Conservation (phyloP, 495 filamentous ascomycete genomes). For the Aspergillus heteromorphus region DNA sequence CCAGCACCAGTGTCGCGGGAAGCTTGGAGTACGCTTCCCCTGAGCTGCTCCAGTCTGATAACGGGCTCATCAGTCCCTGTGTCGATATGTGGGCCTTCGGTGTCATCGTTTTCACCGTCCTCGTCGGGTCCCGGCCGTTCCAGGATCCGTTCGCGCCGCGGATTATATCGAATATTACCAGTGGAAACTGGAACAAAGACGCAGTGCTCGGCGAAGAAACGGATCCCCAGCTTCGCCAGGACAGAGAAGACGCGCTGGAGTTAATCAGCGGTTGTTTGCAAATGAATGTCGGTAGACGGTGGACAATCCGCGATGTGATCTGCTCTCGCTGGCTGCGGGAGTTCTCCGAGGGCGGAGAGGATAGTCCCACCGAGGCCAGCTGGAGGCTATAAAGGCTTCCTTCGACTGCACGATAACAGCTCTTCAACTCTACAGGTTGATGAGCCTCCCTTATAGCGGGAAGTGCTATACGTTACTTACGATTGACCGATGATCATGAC, state of each 20-base stretch:
- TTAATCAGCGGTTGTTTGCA: conserved; percentile 48
- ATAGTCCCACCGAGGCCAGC: conserved; percentile 22
- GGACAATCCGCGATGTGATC: conserved; percentile 50
- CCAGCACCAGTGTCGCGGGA: conserved; percentile 53
- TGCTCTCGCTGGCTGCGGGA: conserved; percentile 51
- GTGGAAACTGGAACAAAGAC: conserved; percentile 56
- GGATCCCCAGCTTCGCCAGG: conserved; percentile 16
- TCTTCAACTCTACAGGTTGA: background rate
- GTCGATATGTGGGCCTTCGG: conserved; percentile 74
- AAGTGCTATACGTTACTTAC: background rate
- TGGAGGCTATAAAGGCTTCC: conserved; percentile 32
- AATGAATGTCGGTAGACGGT: conserved; percentile 46
- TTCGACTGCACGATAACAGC: background rate
- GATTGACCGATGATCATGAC: conserved; percentile 14
- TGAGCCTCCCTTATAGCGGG: background rate
- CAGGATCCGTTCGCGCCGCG: conserved; percentile 55
- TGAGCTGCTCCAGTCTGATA: conserved; percentile 48
- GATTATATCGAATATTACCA: conserved; percentile 54
- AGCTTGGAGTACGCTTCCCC: conserved; percentile 65
- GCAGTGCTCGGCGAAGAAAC: conserved; percentile 36
- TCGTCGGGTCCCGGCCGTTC: conserved; percentile 66
- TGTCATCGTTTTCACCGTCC: conserved; percentile 57
- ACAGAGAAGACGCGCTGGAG: conserved; percentile 43
- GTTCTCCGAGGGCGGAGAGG: conserved; percentile 23
- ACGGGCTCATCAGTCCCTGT: conserved; percentile 46